These are phyloP conservation scores for Curvularia hawaiiensis DNA, from an alignment of 2,329 filamentous ascomycete species.

Conservation along the genomic window DNA sequence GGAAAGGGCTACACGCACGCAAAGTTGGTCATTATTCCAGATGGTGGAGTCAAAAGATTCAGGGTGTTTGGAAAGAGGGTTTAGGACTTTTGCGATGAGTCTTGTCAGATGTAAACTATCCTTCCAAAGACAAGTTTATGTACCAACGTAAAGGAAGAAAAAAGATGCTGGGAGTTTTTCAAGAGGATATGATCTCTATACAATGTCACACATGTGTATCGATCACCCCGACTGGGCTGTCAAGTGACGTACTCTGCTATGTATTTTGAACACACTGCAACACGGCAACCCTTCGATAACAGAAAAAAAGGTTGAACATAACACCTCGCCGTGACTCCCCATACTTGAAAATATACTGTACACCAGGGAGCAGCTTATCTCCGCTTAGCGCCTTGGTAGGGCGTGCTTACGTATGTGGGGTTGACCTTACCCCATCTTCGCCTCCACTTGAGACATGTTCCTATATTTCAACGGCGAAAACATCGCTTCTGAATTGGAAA, in stretches of 20 bases:
- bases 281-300: not conserved
- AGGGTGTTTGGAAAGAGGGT: constrained; percentile 69
- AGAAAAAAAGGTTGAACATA: not conserved
- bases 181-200: not conserved
- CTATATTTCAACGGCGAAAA: no score
- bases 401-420: constrained; percentile 1
- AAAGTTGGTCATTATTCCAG: constrained; percentile 90
- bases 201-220: not conserved
- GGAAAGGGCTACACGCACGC: constrained; percentile 75
- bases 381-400: constrained; percentile 7
- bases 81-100: constrained; percentile 2
- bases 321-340: not conserved
- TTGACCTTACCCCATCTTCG: not conserved
- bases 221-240: not conserved
- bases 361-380: not conserved
- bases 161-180: not conserved
- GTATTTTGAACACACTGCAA: not conserved
- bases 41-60: constrained; percentile 89
- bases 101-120: not conserved
- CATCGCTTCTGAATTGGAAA: not conserved
- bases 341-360: not conserved
- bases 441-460: not conserved
- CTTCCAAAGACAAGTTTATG: not conserved
- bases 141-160: not conserved
- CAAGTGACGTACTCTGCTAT: not conserved